Percentiles rank a stretch among this genome's conserved stretches.
phyloP scores from a whole-genome alignment of 202 grass and related monocot species.

The Digitaria exilis region DNA sequence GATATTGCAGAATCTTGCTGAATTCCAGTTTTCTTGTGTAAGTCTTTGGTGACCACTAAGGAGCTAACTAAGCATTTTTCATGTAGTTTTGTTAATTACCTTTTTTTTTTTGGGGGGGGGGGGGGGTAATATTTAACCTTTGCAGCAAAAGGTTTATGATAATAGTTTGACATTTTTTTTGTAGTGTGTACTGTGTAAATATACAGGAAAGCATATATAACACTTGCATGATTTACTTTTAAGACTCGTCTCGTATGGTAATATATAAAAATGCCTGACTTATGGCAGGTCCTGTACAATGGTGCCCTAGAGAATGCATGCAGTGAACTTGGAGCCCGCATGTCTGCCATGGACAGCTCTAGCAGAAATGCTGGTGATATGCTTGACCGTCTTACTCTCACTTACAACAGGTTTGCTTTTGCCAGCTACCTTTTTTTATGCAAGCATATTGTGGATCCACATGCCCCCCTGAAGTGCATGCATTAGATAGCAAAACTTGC shows the following conservation, averaged over 20 bases:
- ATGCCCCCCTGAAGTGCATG: not conserved
- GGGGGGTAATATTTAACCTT: not conserved
- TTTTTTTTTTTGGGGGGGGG: no score
- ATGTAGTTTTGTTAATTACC: not conserved
- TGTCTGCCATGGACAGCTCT: conserved; percentile 98
- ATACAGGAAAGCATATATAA: not conserved
- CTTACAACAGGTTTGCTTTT: conserved; percentile 73
- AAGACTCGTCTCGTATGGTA: conserved; percentile 1
- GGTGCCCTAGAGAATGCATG: conserved; percentile 88
- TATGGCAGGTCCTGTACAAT: conserved; percentile 75
- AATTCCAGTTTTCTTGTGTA: conserved; percentile 98
- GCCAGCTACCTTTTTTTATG: not conserved
- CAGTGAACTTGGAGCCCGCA: conserved; percentile 90
- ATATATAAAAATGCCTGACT: conserved; percentile 31
- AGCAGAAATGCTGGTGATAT: conserved; percentile 96
- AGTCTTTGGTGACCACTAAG: conserved; percentile 27
- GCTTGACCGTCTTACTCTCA: conserved; percentile 91
- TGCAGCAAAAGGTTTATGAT: not conserved
- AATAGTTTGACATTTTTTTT: not conserved
- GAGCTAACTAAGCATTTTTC: not conserved
- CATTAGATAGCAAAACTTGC: not conserved
- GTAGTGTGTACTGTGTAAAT: not conserved
- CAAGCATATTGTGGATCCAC: not conserved
- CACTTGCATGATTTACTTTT: not conserved
- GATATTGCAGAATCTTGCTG: conserved; percentile 86